Conservation (phyloP, 1,139 yeast genomes). For the Nakaseomyces delphensis region DNA sequence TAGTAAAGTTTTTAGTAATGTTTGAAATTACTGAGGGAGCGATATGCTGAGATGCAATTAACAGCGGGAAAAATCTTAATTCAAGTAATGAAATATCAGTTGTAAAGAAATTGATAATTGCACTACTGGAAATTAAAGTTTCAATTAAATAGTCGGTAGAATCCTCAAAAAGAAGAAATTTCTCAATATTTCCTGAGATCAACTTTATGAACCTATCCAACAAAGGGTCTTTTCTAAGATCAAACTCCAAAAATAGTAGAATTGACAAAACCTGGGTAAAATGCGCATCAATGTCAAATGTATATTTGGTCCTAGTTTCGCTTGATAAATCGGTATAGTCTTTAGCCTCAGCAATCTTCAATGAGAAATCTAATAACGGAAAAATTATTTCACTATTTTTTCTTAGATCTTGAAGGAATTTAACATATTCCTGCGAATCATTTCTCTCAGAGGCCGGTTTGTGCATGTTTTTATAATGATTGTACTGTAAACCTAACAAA, state of each 20-base stretch:
- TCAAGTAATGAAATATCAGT: conserved; percentile 27
- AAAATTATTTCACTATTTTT: conserved; percentile 11
- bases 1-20: conserved; percentile 36
- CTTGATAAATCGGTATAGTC: conserved; percentile 18
- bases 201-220: conserved; percentile 15
- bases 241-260: conserved; percentile 15
- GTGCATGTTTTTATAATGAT: conserved; percentile 11
- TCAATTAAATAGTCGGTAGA: conserved; percentile 33
- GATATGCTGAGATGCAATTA: conserved; percentile 28
- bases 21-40: conserved; percentile 24
- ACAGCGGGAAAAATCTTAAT: conserved; percentile 28
- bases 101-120: conserved; percentile 27
- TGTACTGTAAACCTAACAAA: conserved; percentile 18
- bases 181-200: conserved; percentile 17
- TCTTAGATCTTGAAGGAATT: conserved; percentile 6
- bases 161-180: conserved; percentile 19
- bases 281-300: conserved; percentile 18
- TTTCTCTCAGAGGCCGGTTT: not conserved
- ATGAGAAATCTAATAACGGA: conserved; percentile 16
- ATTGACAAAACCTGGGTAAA: conserved; percentile 23
- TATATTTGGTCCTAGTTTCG: conserved; percentile 23
- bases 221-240: conserved; percentile 10
- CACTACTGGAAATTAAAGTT: conserved; percentile 30
- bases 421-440: conserved; percentile 8
- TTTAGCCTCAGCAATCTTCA: conserved; percentile 10